Base-by-base conservation (phyloP, 495 filamentous ascomycete species). In the Trichoderma virens region DNA sequence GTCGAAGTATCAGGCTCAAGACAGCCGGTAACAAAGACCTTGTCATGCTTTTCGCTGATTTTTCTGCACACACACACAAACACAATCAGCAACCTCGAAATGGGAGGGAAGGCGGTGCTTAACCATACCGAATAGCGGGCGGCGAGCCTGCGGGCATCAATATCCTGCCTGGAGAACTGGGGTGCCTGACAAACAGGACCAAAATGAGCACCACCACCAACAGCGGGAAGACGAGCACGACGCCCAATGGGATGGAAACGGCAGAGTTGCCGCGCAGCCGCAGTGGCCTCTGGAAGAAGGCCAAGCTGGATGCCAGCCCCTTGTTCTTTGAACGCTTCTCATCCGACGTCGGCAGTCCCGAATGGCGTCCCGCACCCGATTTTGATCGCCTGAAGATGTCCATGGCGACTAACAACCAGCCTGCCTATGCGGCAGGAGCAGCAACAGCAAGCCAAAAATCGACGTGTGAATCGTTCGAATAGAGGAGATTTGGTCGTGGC, bases 31-130 rank as follows among this genome's bases (percentile, higher is more conserved):
- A 90, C 90, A 71, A 99, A 99, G 61, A 96, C 92, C 74, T 94
- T 96, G 79, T 99, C 94, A 76, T 97, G 83, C 68, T 93, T 88
- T 78, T 99, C 94, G 77, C 90, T 97, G 68, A 99, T 99, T 86
- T 90, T 95, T 67, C 93, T 98, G 73, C 43, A 9, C 39, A 30
- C 25, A 2, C n/a, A n/a, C n/a, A n/a, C n/a, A 30, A 23, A 35
- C 34, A 14, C 16, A 25, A 13, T 23, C 32, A 62, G 31, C 59
- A 31, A 35, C 20, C 61, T 64, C 20, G n/a, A 54, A 25, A 41
- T n/a, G 7, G 34, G 38, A 18, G 23, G 43, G 11, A 20, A 31
- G 2, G 32, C 54, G 1, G 5, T 51, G n/a, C 23, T 16, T 45
- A 78, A 32, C 65, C 85, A 61, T 83, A 97, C 91, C 93, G 87